Percentiles rank a stretch among this genome's conserved stretches.
These are phyloP conservation scores for Saccharomyces hybrid DNA, from an alignment of 1,139 yeast genomes.

Conservation along the genomic window DNA sequence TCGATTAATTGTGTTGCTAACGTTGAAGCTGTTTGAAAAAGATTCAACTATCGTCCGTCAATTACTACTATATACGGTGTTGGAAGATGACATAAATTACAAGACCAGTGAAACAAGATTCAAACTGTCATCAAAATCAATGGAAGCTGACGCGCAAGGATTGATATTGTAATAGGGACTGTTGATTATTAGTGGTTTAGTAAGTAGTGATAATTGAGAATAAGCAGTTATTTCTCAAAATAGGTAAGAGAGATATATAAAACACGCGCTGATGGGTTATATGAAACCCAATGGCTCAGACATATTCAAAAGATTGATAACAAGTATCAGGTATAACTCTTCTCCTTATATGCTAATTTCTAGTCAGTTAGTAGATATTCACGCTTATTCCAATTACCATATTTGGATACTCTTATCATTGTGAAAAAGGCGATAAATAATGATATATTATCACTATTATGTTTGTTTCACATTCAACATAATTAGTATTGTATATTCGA, in stretches of 20 bases:
- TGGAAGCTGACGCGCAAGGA: background rate
- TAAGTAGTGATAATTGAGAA: background rate
- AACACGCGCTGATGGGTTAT: background rate
- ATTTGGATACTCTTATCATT: background rate
- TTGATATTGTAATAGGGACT: background rate
- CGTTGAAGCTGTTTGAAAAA: background rate
- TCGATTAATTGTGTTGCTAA: background rate
- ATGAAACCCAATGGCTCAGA: background rate
- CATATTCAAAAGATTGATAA: background rate
- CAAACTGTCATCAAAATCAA: background rate
- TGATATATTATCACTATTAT: background rate
- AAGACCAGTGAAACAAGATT: background rate
- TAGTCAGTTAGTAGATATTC: background rate
- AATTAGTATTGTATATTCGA: background rate
- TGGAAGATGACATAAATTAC: background rate
- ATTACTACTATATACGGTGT: background rate
- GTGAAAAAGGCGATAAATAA: background rate
- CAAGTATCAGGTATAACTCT: background rate
- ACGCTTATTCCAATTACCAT: background rate
- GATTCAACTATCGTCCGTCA: background rate
- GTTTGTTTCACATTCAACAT: background rate
- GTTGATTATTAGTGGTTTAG: background rate
- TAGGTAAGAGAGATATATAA: background rate
- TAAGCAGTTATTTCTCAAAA: background rate
- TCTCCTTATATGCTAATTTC: background rate